phyloP scores from a whole-genome alignment of 2,329 filamentous ascomycete species.

The Ceratocystis lukuohia region DNA sequence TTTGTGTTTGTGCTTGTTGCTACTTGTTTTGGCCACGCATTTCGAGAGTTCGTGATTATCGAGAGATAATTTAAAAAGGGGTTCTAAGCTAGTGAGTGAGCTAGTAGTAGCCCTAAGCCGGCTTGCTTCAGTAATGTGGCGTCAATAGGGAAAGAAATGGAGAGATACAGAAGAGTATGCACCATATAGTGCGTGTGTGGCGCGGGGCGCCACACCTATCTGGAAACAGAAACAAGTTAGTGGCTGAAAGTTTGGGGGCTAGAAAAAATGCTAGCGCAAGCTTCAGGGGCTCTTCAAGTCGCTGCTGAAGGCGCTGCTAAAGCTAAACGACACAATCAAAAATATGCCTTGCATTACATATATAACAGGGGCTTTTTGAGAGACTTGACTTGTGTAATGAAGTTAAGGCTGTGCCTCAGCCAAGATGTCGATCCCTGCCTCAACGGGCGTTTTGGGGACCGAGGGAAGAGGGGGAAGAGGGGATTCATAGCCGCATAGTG shows the following conservation, averaged over 20 bases:
- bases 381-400: neutral
- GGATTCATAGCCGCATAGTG: neutral
- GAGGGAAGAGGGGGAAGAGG: neutral
- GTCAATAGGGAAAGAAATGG: too few relatives aligned
- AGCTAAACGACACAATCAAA: neutral
- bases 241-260: neutral
- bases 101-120: too few relatives aligned
- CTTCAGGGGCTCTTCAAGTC: neutral
- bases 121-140: too few relatives aligned
- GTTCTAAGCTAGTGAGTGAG: too few relatives aligned
- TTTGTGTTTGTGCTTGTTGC: too few relatives aligned
- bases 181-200: too few relatives aligned
- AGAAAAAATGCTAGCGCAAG: neutral
- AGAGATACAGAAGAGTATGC: too few relatives aligned
- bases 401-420: constrained; percentile 4
- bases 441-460: neutral
- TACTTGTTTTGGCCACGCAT: too few relatives aligned
- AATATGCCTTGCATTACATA: neutral
- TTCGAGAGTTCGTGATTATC: too few relatives aligned
- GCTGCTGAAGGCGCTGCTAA: neutral
- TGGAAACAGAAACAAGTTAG: neutral
- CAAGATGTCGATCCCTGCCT: neutral
- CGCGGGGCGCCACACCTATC: neutral
- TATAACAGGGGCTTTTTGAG: too few relatives aligned
- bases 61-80: too few relatives aligned